Percentiles rank a stretch among this genome's conserved stretches.
Evolutionary conservation across 805 yeast species (phyloP).

Genomic region (Candida suzukii): DNA sequence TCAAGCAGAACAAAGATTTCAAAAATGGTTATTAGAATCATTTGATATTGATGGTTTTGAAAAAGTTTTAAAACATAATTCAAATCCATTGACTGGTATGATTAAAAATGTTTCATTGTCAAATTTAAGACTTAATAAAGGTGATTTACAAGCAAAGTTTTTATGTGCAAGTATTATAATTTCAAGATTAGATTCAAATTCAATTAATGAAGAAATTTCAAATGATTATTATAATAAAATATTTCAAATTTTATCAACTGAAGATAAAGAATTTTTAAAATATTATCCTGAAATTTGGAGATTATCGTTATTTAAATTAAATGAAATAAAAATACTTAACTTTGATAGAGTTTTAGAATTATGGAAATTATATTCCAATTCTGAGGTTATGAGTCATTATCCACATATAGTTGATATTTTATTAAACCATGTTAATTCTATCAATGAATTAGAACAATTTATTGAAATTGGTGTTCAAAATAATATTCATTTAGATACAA

Average conservation of each 20-base stretch:
- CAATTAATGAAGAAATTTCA: constrained; percentile 1
- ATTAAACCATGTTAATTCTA: constrained; percentile 10
- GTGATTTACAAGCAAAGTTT: constrained; percentile 21
- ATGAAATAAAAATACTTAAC: constrained; percentile 8
- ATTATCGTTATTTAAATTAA: constrained; percentile 19
- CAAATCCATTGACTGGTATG: not conserved
- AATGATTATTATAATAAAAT: constrained; percentile 11
- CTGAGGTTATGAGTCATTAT: not conserved
- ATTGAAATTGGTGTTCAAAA: constrained; percentile 4
- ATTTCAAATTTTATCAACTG: constrained; percentile 7
- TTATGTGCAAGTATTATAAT: constrained; percentile 16
- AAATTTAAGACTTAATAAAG: constrained; percentile 12
- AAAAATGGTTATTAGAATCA: constrained; percentile 24
- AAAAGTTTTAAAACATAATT: constrained; percentile 7
- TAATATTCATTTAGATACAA: constrained; percentile 16
- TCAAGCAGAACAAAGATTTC: constrained; percentile 23
- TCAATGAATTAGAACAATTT: constrained; percentile 7
- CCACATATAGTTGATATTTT: constrained; percentile 17
- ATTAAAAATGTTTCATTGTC: not conserved
- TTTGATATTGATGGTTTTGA: constrained; percentile 26
- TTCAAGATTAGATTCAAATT: no score
- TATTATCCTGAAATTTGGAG: constrained; percentile 25
- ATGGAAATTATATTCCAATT: constrained; percentile 11
- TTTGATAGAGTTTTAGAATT: constrained; percentile 9
- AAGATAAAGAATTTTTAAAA: constrained; percentile 12